These are phyloP conservation scores for Wickerhamomyces sp. DNA, from an alignment of 1,139 yeast species.

Conservation along the genomic window DNA sequence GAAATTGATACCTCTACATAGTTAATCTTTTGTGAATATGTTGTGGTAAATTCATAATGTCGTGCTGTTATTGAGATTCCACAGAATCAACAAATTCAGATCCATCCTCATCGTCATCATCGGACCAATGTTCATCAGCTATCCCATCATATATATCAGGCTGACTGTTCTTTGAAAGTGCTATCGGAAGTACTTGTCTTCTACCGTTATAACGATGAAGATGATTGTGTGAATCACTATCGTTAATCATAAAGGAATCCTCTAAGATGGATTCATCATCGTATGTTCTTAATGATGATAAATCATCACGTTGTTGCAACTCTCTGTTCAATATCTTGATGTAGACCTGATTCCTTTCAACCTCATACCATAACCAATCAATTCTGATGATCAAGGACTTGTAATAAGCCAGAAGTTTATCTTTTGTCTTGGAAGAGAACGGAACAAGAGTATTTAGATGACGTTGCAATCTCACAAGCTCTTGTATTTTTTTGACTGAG, in stretches of 20 bases:
- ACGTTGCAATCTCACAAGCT: constrained; percentile 31
- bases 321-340: constrained; percentile 29
- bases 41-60: background rate
- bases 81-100: background rate
- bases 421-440: constrained; percentile 44
- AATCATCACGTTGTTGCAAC: constrained; percentile 1
- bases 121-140: constrained; percentile 1
- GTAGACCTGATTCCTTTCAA: constrained; percentile 39
- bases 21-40: too few species aligned
- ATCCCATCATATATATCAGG: background rate
- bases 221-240: background rate
- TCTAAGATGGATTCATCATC: constrained; percentile 20
- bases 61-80: background rate
- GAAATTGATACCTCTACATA: too few species aligned
- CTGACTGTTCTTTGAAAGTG: background rate
- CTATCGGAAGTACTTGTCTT: background rate
- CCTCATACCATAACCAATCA: constrained; percentile 52
- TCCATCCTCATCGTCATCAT: constrained; percentile 4
- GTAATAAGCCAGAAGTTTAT: constrained; percentile 38
- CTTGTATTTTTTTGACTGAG: constrained; percentile 32
- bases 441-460: constrained; percentile 47
- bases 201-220: background rate
- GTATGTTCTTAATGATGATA: constrained; percentile 3
- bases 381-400: constrained; percentile 43
- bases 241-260: constrained; percentile 23